Evolutionary conservation across 2,329 filamentous ascomycete species (phyloP), one percentile per base, ranked within the genome.

Genomic region (Dendryphion nanum): DNA sequence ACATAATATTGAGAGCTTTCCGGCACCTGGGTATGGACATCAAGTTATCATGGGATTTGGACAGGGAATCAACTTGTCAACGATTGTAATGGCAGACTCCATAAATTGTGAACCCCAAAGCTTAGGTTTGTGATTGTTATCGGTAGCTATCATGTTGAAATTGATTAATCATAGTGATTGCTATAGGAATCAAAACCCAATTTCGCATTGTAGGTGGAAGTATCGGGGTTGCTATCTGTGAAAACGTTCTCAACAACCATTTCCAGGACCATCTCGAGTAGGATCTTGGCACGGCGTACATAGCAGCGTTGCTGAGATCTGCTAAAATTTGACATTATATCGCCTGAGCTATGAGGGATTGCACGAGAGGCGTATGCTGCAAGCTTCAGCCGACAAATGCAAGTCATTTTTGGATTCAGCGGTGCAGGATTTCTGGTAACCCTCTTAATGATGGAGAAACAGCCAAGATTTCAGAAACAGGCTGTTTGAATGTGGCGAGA

Each of bases 161-260:
- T n/a, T n/a, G n/a, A n/a, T n/a, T n/a, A n/a, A n/a, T n/a, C n/a
- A n/a, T 15, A 35, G 30, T 31, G 6, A 30, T 39, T 16, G 37
- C 20, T 5, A 39, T 39, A 18, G 37, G 37, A 30, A 30, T 24
- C 6, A 40, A n/a, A 16, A 35, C 7, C 21, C 38, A 40, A 19
- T 28, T 36, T 17, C 38, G 38, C 16, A 18, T 19, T 16, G n/a
- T 40, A 3, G 38, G 38, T 17, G 26, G 18, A n/a, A 24, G 23
- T 16, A 35, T 40, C 38, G 32, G 38, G 14, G 24, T 40, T 16
- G 21, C 39, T n/a, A 35, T 38, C 21, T 41, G 39, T 23, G 34
- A 33, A 8, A 38, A 41, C 35, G 34, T 38, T 14, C 20, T 41
- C 5, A 37, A 30, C 29, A 24, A n/a, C n/a, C 21, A n/a, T 24